Evolutionary conservation across 768 basidiomycete species (phyloP).

Genomic region (Termitomyces titanicus): DNA sequence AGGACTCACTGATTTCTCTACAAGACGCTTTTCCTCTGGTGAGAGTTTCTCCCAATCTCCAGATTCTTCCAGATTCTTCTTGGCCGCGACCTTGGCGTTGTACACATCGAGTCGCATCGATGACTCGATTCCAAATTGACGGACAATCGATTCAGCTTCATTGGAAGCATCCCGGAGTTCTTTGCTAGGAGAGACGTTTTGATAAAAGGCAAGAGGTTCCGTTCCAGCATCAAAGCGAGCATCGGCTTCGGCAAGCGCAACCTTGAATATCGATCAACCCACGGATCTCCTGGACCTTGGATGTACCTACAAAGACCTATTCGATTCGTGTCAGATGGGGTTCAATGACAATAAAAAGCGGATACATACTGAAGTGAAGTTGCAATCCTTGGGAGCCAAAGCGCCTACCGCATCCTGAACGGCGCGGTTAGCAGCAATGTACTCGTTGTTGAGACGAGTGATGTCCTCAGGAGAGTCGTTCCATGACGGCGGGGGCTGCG

Average conservation of each 20-base stretch:
- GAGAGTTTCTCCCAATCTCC: conserved; percentile 60
- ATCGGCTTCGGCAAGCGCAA: conserved; percentile 58
- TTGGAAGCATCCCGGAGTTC: conserved; percentile 81
- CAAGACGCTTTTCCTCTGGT: conserved; percentile 68
- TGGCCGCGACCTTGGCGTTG: conserved; percentile 64
- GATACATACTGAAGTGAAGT: conserved; percentile 60
- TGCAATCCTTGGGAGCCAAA: conserved; percentile 52
- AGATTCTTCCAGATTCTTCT: conserved; percentile 62
- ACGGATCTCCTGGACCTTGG: neutral
- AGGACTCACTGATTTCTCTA: conserved; percentile 64
- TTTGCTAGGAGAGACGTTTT: conserved; percentile 74
- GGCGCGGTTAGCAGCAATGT: conserved; percentile 53
- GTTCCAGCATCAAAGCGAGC: conserved; percentile 44
- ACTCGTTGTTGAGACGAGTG: conserved; percentile 48
- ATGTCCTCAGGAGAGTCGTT: conserved; percentile 63
- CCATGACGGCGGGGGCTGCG: conserved; percentile 67
- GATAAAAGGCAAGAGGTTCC: conserved; percentile 74
- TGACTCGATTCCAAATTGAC: conserved; percentile 70
- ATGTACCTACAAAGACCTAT: conserved; percentile 69
- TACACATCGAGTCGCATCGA: conserved; percentile 83
- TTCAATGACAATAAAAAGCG: neutral
- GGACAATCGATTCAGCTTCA: conserved; percentile 63
- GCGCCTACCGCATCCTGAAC: conserved; percentile 58
- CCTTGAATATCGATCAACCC: conserved; percentile 30
- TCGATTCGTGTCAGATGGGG: conserved; percentile 4